Evolutionary conservation across 805 yeast species (phyloP).

Genomic region (Wickerhamiella dianesei): DNA sequence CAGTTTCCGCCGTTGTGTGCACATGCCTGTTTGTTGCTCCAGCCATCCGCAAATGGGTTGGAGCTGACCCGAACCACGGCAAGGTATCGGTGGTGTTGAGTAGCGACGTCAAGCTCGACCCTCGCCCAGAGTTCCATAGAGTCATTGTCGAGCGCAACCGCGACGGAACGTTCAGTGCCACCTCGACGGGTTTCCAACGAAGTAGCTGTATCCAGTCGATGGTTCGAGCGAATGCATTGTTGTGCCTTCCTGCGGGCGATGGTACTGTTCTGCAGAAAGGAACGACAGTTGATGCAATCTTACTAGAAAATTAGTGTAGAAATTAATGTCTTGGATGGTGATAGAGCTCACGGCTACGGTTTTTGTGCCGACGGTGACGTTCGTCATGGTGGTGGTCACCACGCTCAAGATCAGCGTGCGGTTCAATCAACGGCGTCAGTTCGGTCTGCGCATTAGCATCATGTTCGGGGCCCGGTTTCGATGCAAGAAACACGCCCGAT

Average conservation of each 20-base stretch:
- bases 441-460: not conserved
- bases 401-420: too few species aligned
- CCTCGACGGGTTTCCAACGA: slow-evolving; percentile 38
- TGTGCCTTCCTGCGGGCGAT: slow-evolving; percentile 30
- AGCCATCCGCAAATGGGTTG: slow-evolving; percentile 30
- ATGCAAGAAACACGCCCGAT: slow-evolving; percentile 29
- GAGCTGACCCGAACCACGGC: slow-evolving; percentile 22
- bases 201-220: slow-evolving; percentile 38
- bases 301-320: slow-evolving; percentile 3
- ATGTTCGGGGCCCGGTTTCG: slow-evolving; percentile 10
- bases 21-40: slow-evolving; percentile 36
- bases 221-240: slow-evolving; percentile 34
- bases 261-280: slow-evolving; percentile 9
- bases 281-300: slow-evolving; percentile 15
- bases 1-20: slow-evolving; percentile 41
- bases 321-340: too few species aligned
- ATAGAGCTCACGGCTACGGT: too few species aligned
- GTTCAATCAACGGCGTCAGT: too few species aligned
- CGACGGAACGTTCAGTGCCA: slow-evolving; percentile 26
- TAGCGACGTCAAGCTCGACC: slow-evolving; percentile 29
- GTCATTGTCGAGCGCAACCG: slow-evolving; percentile 25
- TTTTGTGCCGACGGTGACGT: too few species aligned
- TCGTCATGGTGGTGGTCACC: too few species aligned
- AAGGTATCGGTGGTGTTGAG: slow-evolving; percentile 27
- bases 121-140: slow-evolving; percentile 41